A percentile compares a stretch with the other conserved stretches of the same genome.
Evolutionary conservation across 257 asterid species (phyloP).

Genomic region (Petunia secreta): DNA sequence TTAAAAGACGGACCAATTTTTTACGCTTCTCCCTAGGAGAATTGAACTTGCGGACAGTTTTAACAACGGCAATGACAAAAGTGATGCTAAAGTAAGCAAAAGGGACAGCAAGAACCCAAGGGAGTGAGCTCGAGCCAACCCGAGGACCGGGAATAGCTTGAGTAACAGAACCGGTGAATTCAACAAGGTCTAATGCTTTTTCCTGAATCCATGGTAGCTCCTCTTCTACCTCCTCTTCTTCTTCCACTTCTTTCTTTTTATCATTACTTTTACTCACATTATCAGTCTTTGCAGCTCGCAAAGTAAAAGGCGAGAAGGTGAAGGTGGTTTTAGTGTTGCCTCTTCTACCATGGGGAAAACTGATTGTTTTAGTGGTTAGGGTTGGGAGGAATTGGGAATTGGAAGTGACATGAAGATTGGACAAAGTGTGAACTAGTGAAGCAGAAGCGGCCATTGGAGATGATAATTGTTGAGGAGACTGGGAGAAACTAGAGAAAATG

Average conservation of each 20-base stretch:
- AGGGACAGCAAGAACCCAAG: constrained; percentile 90
- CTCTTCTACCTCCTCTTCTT: constrained; percentile 76
- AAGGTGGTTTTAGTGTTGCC: neutral
- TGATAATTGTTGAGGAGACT: neutral
- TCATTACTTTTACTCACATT: constrained; percentile 11
- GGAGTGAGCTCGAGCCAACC: constrained; percentile 80
- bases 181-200: constrained; percentile 94
- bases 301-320: constrained; percentile 22
- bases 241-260: constrained; percentile 32
- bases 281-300: constrained; percentile 18
- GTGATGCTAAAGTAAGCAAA: constrained; percentile 82
- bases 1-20: constrained; percentile 56
- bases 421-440: neutral
- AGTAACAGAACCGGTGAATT: constrained; percentile 90
- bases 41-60: constrained; percentile 73
- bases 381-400: constrained; percentile 10
- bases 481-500: neutral
- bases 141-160: constrained; percentile 98
- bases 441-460: constrained; percentile 28
- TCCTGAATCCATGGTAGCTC: constrained; percentile 98
- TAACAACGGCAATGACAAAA: constrained; percentile 77
- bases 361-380: neutral
- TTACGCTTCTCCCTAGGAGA: constrained; percentile 85
- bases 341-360: neutral
- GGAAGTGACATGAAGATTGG: neutral